Conservation (phyloP, 2,329 filamentous ascomycete genomes). For the Cladophialophora immunda region DNA sequence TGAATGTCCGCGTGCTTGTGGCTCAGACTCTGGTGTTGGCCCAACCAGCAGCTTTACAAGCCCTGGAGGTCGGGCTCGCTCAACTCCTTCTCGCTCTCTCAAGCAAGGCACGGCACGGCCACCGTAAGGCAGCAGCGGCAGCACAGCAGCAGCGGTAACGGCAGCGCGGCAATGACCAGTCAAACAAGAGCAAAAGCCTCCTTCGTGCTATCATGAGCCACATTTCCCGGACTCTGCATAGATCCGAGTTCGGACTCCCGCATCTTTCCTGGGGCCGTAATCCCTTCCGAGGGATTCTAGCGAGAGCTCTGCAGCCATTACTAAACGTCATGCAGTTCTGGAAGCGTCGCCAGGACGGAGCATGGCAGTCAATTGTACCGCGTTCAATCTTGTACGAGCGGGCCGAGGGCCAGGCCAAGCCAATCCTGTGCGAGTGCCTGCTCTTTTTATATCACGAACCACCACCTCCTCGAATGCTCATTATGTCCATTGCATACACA, state of each 20-base stretch:
- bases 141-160: too few species aligned
- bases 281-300: slow-evolving; percentile 19
- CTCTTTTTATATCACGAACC: neutral
- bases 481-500: neutral
- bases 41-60: neutral
- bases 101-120: neutral
- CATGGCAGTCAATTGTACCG: neutral
- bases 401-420: too few species aligned
- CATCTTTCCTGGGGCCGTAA: neutral
- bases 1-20: neutral
- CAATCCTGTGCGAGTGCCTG: neutral
- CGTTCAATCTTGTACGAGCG: neutral
- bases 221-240: neutral
- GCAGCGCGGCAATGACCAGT: neutral
- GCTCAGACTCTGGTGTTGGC: neutral
- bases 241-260: neutral
- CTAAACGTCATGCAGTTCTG: slow-evolving; percentile 2
- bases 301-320: slow-evolving; percentile 20
- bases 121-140: too few species aligned
- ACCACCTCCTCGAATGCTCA: neutral
- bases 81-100: neutral
- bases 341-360: neutral
- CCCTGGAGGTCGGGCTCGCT: neutral
- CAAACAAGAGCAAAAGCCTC: neutral
- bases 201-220: neutral